Evolutionary conservation across 2,329 filamentous ascomycete genomes (phyloP).

Genomic region (Hypoxylon sp.): DNA sequence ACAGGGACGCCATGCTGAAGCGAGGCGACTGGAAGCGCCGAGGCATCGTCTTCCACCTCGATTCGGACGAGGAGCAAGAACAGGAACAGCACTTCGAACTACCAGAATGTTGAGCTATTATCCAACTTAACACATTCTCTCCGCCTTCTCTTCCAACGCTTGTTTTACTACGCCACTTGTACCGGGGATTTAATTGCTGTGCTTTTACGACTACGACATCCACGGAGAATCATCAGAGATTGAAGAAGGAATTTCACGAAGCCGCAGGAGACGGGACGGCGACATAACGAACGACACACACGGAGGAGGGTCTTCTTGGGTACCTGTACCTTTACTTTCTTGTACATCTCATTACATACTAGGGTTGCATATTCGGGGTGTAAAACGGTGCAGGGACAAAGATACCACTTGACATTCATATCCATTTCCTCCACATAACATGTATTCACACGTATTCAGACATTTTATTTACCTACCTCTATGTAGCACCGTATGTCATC

Average conservation of each 20-base stretch:
- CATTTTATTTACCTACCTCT: neutral
- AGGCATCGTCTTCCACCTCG: slow-evolving; percentile 55
- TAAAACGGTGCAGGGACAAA: slow-evolving; percentile 35
- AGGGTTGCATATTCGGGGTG: slow-evolving; percentile 42
- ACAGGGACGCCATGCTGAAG: slow-evolving; percentile 51
- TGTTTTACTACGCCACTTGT: slow-evolving; percentile 28
- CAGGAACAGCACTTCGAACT: slow-evolving; percentile 54
- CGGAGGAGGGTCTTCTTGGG: slow-evolving; percentile 8
- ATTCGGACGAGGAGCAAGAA: slow-evolving; percentile 44
- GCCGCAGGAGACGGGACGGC: neutral
- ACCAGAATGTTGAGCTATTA: slow-evolving; percentile 40
- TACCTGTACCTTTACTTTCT: slow-evolving; percentile 29
- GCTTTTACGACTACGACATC: slow-evolving; percentile 3
- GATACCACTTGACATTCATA: slow-evolving; percentile 43
- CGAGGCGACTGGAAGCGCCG: slow-evolving; percentile 55
- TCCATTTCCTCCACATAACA: neutral
- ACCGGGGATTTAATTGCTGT: neutral
- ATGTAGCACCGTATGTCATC: slow-evolving; percentile 2
- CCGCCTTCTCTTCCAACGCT: slow-evolving; percentile 7
- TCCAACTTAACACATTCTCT: neutral
- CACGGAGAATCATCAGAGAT: slow-evolving; percentile 1
- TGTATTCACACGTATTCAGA: neutral
- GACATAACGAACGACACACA: neutral
- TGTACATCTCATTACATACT: slow-evolving; percentile 31
- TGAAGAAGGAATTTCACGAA: neutral